Base-by-base conservation (phyloP, 148 eudicot genomes). In the Chenopodium formosanum region DNA sequence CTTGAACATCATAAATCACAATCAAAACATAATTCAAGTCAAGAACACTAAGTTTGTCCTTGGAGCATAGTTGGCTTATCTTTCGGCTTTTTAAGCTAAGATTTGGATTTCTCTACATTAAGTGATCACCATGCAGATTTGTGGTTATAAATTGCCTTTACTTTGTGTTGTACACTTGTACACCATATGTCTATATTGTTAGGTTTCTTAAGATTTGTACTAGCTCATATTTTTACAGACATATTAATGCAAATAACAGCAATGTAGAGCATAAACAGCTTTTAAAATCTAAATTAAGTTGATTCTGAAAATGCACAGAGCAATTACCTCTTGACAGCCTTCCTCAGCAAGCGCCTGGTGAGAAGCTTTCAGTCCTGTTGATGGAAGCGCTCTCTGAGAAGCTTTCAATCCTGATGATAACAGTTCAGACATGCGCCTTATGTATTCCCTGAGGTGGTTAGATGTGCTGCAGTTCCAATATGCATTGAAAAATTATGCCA, bases 401-500 rank as follows among this genome's bases (percentile, higher is more conserved):
- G 40, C 63, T 78, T 70, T 73, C 32, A 62, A 25, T 4, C 63
- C 62, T 81, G 86, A 71, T 19, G 84, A 65, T 66, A 79, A 62
- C 64, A 70, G 88, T 52, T 69, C 84, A 86, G 83, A 85, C 53
- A 89, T 44, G 40, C 83, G 86, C 64, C 81, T 81, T 71, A 85
- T 73, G 60, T 88, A 86, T 68, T 85, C 92, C 27, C 73, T 78
- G 50, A 87, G 14, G 62, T 91, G 90, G 84, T 92, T 91, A 76
- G 89, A 92, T 31, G 88, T 92, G 87, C 96, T 92, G 90, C 83
- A 83, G 78, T 70, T 77, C 37, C 63, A 66, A 67, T 52, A 19
- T 32, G 78, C 64, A 40, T 40, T 40, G 44, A 40, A 40, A 40
- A 52, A 23, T 7, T 9, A 75, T 20, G 29, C 32, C 29, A 75